phyloP scores from a whole-genome alignment of 2,329 filamentous ascomycete species.

The Acephala macrosclerotiorum region DNA sequence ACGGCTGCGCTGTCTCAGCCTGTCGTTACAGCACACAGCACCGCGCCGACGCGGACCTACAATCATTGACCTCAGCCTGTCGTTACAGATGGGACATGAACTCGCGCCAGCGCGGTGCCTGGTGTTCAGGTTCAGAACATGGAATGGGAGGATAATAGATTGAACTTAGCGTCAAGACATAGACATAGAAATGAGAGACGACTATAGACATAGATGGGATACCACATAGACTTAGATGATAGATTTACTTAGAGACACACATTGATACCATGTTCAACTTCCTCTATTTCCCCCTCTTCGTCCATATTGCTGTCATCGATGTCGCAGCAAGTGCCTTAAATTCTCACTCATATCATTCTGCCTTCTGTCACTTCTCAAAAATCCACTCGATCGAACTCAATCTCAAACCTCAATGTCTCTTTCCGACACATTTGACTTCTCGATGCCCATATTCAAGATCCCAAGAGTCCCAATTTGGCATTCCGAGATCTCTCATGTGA shows the following conservation, averaged over 20 bases:
- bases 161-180: constrained; percentile 1
- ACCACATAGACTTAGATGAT: neutral
- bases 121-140: neutral
- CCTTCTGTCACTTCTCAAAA: neutral
- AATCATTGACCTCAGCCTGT: neutral
- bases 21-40: neutral
- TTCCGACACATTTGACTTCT: too few species aligned
- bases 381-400: neutral
- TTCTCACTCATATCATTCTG: neutral
- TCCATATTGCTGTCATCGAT: neutral
- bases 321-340: neutral
- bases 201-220: constrained; percentile 7
- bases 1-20: constrained; percentile 1
- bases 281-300: neutral
- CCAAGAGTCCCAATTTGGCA: too few species aligned
- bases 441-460: too few species aligned
- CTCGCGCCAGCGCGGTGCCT: neutral
- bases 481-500: too few species aligned
- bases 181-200: constrained; percentile 1
- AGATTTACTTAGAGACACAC: neutral
- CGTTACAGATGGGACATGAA: neutral
- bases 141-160: neutral
- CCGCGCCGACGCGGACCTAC: neutral
- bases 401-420: neutral
- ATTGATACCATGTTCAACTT: neutral